phyloP scores from a whole-genome alignment of 495 filamentous ascomycete species.

The Hyphodiscus hymeniophilus region DNA sequence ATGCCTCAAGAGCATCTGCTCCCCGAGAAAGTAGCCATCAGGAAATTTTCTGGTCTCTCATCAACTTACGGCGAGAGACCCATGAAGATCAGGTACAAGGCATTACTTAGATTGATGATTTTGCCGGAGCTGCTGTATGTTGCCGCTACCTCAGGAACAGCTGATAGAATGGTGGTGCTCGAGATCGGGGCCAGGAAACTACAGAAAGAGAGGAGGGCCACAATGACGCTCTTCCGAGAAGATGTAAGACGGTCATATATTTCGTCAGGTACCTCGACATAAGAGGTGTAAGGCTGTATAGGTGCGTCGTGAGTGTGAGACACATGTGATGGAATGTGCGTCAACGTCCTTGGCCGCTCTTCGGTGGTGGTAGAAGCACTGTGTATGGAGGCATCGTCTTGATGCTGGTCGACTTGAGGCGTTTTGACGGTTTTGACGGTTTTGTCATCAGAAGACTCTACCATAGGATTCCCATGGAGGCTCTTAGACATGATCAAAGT shows the following conservation, averaged over 20 bases:
- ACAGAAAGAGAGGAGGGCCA: constrained; percentile 55
- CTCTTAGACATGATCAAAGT: constrained; percentile 18
- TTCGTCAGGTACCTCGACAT: constrained; percentile 35
- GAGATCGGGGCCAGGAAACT: constrained; percentile 62
- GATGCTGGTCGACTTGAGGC: constrained; percentile 4
- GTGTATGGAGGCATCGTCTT: constrained; percentile 14
- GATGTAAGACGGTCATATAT: constrained; percentile 46
- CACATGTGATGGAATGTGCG: constrained; percentile 9
- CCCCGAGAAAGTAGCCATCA: too few relatives aligned
- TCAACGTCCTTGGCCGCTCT: neutral
- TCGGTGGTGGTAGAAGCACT: constrained; percentile 3
- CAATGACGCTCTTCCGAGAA: constrained; percentile 50
- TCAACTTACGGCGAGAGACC: too few relatives aligned
- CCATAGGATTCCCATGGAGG: constrained; percentile 7
- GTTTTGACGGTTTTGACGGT: neutral
- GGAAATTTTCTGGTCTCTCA: too few relatives aligned
- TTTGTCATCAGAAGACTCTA: neutral
- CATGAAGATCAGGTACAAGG: constrained; percentile 38
- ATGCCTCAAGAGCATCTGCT: too few relatives aligned
- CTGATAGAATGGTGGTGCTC: constrained; percentile 60
- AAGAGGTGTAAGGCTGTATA: constrained; percentile 32
- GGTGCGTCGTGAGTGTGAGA: constrained; percentile 21
- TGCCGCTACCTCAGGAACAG: constrained; percentile 56
- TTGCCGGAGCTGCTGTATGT: constrained; percentile 54
- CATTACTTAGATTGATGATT: constrained; percentile 62